Base-by-base conservation (phyloP, 2,329 filamentous ascomycete genomes). In the Alternaria rosae region DNA sequence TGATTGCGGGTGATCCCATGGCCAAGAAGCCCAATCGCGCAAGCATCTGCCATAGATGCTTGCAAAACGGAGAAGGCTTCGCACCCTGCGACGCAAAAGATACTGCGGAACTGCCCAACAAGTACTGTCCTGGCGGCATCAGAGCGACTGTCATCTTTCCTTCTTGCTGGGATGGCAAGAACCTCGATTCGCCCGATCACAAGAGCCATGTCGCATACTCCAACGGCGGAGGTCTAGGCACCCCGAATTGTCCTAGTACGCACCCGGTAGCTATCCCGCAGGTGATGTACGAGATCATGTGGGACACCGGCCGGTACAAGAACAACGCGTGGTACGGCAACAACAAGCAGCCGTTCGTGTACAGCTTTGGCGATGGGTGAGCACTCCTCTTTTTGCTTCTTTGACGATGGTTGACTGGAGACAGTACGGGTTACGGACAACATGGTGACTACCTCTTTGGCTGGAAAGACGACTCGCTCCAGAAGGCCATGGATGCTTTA, bases 91-190 rank as follows among this genome's bases (percentile, higher is more conserved):
- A 72, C 30, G 20, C 47, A 20, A 73, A 70, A 26, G 73, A 75
- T 42, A 71, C 70, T 25, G 60, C 64, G 5, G 73, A 73, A 79
- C 86, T 51, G 81, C 78, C 76, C 79, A 84, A 67, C 92, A 97
- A 80, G 60, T 89, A 93, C 79, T 97, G 94, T 81, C 81, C 82
- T 15, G 87, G 94, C 71, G 94, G 94, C 55, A 89, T 92, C 48
- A 87, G 89, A 35, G 84, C 86, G 57, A 89, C 91, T 64, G 79
- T 92, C 38, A 89, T 90, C 82, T 90, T 92, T 80, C 90, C 90
- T 2, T 91, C 88, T 8, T 92, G 90, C 84, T 92, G 91, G 84
- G 86, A 92, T 78, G 89, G 89, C 42, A 77, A 80, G 55, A 78
- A 84, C 70, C 56, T 82, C 5, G 85, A 86, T 68, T 84, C 83